Percentiles rank a stretch among this genome's conserved stretches.
These are phyloP conservation scores for Cyberlindnera xishuangbannaensis DNA, from an alignment of 805 yeast genomes.

Conservation along the genomic window DNA sequence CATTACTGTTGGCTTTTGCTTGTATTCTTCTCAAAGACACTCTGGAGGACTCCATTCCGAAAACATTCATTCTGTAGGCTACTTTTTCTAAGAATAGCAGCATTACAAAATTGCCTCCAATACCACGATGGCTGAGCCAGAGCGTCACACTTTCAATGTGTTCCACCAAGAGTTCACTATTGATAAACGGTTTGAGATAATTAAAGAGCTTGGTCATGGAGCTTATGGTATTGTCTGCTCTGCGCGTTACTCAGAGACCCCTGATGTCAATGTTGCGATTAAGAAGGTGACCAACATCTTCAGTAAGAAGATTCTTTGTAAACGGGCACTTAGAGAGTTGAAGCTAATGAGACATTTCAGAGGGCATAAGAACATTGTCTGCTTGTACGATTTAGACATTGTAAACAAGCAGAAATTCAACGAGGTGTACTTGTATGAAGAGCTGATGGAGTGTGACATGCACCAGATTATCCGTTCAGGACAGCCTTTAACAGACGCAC, in stretches of 20 bases:
- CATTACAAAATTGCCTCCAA: background rate
- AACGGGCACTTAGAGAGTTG: constrained; percentile 86
- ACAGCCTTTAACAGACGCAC: constrained; percentile 90
- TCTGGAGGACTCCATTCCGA: no score
- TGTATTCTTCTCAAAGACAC: no score
- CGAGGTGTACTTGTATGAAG: constrained; percentile 91
- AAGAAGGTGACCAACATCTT: constrained; percentile 95
- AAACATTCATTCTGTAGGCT: no score
- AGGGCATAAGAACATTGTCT: constrained; percentile 94
- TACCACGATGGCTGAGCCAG: constrained; percentile 25
- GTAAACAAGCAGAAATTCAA: constrained; percentile 69
- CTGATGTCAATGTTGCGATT: constrained; percentile 85
- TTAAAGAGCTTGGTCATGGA: constrained; percentile 94
- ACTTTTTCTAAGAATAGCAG: background rate
- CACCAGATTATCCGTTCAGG: constrained; percentile 94
- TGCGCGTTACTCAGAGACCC: constrained; percentile 71
- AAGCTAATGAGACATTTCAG: constrained; percentile 88
- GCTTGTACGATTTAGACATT: constrained; percentile 90
- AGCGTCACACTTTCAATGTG: constrained; percentile 51
- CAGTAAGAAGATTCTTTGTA: constrained; percentile 83
- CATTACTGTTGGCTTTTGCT: no score
- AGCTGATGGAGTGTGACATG: constrained; percentile 97
- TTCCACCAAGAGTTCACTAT: constrained; percentile 90
- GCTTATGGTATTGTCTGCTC: constrained; percentile 97
- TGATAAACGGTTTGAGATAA: constrained; percentile 81